Base-by-base conservation (phyloP, 208 protist genomes). In the Crithidia thermophila region DNA sequence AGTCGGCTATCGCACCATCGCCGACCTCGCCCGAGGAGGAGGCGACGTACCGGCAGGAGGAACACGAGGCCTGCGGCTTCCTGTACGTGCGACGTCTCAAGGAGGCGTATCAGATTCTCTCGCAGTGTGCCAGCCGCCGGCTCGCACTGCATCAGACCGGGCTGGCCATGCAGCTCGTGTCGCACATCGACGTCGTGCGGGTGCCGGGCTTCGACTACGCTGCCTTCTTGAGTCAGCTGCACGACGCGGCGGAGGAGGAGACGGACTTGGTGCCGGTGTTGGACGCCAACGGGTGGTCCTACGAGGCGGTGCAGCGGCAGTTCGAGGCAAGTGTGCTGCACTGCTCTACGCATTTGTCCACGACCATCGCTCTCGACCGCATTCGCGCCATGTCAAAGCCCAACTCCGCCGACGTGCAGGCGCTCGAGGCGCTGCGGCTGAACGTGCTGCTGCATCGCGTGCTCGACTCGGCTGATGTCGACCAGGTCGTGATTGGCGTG, bases 391-490 rank as follows among this genome's bases (percentile, higher is more conserved):
- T 88, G 34, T 55, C 50, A 25, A 67, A 67, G 55, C 88, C 88
- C 0, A 77, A 83, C 46, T 46, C 73, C 34, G 66, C 72, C 3
- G 85, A 90, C 57, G 28, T 90, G 51, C 84, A 74, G 28, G 59
- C 74, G 47, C 68, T 94, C 31, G 88, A 94, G 72, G 77, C 85
- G 43, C 72, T 94, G 18, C 82, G 84, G 27, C 45, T 94, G 31
- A 94, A 94, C 68, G 78, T 85, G 37, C 61, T 90, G 43, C 75
- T 94, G 34, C 85, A 86, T 27, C 81, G 69, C 46, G 81, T 89
- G 58, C 62, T 89, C 30, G 50, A 71, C 43, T 81, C 79, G 37
- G 66, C 79, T 7, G 77, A 87, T 53, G 71, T 72, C 14, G 79
- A 81, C 23, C 72, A 75, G 45, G 76, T 91, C 33, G 73, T 82